Base-by-base conservation (phyloP, 108 stramenopile genomes). In the Pseudonitzschia delicatissima region DNA sequence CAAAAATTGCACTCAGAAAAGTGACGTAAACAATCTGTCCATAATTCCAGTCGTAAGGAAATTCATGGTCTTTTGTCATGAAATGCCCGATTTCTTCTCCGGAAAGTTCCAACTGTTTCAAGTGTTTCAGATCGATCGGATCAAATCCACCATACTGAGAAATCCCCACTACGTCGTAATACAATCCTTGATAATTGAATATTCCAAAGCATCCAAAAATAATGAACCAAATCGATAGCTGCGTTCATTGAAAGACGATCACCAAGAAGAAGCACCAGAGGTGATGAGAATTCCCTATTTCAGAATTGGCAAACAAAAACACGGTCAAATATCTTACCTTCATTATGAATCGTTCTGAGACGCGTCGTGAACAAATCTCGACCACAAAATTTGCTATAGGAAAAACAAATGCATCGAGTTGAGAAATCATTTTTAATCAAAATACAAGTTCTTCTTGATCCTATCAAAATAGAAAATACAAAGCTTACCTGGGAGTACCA, bases 381-480 rank as follows among this genome's bases (percentile, higher is more conserved):
- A 88, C 84, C 13, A 85, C 78, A 62, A 82, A 88, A 45, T 88
- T 80, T 25, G 87, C 87, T 55, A 55, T 23, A n/a, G 45, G 18
- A 45, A 15, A 45, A 45, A 45, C 18, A 17, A 17, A 48, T 44
- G 42, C n/a, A n/a, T n/a, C n/a, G n/a, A n/a, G n/a, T n/a, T n/a
- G n/a, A n/a, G n/a, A n/a, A n/a, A n/a, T n/a, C n/a, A n/a, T n/a
- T n/a, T n/a, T n/a, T n/a, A n/a, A n/a, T n/a, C n/a, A n/a, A n/a
- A n/a, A n/a, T n/a, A n/a, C n/a, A n/a, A n/a, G n/a, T n/a, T n/a
- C 9, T 48, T 48, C 20, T 4, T 48, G 21, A 23, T 48, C 20
- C n/a, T 48, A 17, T 23, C 17, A 39, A 3, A 48, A 23, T 48
- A 48, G 7, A 3, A 23, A 9, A 48, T 4, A 12, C 45, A 45